Percentiles rank a stretch among this genome's conserved stretches.
phyloP scores from a whole-genome alignment of 352 stramenopile genomes.

The Globisporangium alternatum region DNA sequence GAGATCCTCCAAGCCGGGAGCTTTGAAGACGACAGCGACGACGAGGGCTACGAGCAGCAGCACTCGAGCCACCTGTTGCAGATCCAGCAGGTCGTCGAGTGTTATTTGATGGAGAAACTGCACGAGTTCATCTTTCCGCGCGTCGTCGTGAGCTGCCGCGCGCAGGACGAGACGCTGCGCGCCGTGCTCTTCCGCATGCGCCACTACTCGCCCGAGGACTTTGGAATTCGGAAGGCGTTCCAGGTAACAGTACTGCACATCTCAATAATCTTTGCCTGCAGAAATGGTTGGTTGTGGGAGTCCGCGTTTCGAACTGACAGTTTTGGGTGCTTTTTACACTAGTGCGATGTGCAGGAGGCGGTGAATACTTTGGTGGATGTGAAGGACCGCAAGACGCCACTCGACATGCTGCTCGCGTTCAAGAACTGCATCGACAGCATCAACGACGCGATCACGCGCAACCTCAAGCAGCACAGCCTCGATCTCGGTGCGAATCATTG shows the following conservation, averaged over 20 bases:
- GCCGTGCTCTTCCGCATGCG: conserved; percentile 47
- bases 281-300: background rate
- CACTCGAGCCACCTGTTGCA: conserved; percentile 43
- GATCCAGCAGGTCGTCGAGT: conserved; percentile 80
- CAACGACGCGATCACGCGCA: conserved; percentile 49
- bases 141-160: conserved; percentile 40
- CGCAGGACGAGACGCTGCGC: conserved; percentile 45
- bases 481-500: conserved; percentile 35
- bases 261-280: background rate
- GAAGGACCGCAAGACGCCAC: conserved; percentile 48
- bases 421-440: conserved; percentile 64
- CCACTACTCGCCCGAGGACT: conserved; percentile 62
- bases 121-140: conserved; percentile 54
- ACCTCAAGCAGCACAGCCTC: conserved; percentile 50
- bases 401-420: conserved; percentile 75
- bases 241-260: conserved; percentile 34
- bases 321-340: background rate
- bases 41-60: background rate
- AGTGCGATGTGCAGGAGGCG: conserved; percentile 46
- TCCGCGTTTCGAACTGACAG: background rate
- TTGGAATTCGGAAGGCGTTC: conserved; percentile 66
- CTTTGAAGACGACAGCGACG: conserved; percentile 35
- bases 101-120: conserved; percentile 74
- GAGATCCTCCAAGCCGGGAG: conserved; percentile 46
- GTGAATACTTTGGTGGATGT: conserved; percentile 36